Evolutionary conservation across 75 land plant species (phyloP).

Genomic region (Sequoia sempervirens): DNA sequence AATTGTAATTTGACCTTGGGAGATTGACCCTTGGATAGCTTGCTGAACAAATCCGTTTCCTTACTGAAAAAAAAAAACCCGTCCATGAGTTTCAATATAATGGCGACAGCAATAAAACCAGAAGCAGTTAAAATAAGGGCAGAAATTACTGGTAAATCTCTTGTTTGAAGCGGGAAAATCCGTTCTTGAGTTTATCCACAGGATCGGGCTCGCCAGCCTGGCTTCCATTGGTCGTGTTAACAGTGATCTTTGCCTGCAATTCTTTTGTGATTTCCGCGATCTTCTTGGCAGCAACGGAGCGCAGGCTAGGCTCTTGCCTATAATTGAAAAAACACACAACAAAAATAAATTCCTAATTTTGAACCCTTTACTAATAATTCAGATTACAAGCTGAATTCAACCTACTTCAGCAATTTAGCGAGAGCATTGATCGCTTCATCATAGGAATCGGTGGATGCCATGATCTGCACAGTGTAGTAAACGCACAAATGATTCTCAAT

Average conservation of each 20-base stretch:
- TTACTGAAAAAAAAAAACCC: constrained; percentile 37
- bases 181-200: constrained; percentile 42
- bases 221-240: neutral
- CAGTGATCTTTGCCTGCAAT: constrained; percentile 1
- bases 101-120: neutral
- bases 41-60: constrained; percentile 49
- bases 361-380: no score
- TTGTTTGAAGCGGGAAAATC: constrained; percentile 51
- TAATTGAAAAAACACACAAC: neutral
- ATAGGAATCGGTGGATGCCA: constrained; percentile 13
- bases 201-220: constrained; percentile 4
- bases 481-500: neutral
- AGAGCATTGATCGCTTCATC: constrained; percentile 48
- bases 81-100: neutral
- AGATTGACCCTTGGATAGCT: constrained; percentile 74
- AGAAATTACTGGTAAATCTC: constrained; percentile 33
- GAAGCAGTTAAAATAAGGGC: neutral
- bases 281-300: constrained; percentile 13
- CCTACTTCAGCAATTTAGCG: constrained; percentile 41
- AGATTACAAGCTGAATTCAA: neutral
- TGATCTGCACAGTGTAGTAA: neutral
- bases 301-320: constrained; percentile 24
- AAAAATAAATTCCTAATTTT: neutral
- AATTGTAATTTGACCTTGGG: constrained; percentile 27
- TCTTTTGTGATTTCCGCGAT: constrained; percentile 14